Evolutionary conservation across 306 rosid genomes (phyloP).

Genomic region (Abrus precatorius): DNA sequence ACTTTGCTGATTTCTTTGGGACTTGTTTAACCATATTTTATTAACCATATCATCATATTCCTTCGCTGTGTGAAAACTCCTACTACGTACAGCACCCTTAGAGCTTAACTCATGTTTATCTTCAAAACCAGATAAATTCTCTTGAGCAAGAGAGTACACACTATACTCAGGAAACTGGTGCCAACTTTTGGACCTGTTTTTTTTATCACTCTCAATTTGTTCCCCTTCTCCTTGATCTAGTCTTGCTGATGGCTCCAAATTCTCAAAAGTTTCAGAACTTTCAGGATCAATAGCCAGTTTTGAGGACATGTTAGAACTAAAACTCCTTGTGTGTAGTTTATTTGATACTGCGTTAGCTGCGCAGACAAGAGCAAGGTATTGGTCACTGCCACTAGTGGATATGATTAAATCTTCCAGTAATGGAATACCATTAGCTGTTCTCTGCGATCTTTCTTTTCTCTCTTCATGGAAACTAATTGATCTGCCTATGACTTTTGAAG

Average conservation of each 20-base stretch:
- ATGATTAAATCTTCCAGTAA: constrained; percentile 53
- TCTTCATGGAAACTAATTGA: constrained; percentile 57
- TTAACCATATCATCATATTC: constrained; percentile 57
- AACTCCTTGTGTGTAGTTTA: constrained; percentile 51
- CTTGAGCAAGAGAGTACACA: constrained; percentile 43
- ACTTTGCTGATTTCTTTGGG: constrained; percentile 23
- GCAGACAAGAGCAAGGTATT: constrained; percentile 55
- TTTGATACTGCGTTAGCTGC: constrained; percentile 50
- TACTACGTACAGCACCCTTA: constrained; percentile 44
- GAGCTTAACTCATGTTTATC: constrained; percentile 38
- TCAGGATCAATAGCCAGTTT: constrained; percentile 38
- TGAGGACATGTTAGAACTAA: constrained; percentile 38
- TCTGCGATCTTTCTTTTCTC: constrained; percentile 46
- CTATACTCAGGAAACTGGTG: constrained; percentile 48
- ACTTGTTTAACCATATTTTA: constrained; percentile 32
- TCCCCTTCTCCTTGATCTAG: constrained; percentile 40
- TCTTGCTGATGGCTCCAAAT: constrained; percentile 39
- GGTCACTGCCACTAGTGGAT: constrained; percentile 50
- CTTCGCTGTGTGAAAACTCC: constrained; percentile 64
- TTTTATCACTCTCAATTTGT: constrained; percentile 36
- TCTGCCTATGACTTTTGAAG: constrained; percentile 60
- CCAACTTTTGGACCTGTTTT: constrained; percentile 53
- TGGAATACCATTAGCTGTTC: constrained; percentile 51
- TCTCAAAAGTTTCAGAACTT: constrained; percentile 45
- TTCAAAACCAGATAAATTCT: constrained; percentile 45